Conservation (phyloP, 2,329 filamentous ascomycete genomes). For the Aquanectria penicillioides region DNA sequence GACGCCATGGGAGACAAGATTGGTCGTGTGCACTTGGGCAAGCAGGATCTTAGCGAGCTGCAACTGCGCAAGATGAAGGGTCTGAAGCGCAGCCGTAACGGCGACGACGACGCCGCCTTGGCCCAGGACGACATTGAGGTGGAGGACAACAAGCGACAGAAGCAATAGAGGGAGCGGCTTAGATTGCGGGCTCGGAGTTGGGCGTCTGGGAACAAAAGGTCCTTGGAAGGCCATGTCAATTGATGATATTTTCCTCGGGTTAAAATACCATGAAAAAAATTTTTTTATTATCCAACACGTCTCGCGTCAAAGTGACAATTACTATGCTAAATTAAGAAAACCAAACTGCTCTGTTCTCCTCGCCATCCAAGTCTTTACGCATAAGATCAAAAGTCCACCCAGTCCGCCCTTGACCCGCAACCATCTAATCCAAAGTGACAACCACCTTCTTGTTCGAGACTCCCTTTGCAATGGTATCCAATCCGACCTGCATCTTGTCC, state of each 20-base stretch:
- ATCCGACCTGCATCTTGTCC: constrained; percentile 12
- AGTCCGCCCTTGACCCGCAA: no score
- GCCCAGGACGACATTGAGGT: constrained; percentile 55
- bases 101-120: constrained; percentile 59
- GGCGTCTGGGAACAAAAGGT: constrained; percentile 46
- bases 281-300: constrained; percentile 11
- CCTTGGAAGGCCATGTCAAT: constrained; percentile 39
- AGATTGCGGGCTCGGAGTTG: constrained; percentile 42
- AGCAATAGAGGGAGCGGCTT: constrained; percentile 39
- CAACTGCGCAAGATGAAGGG: constrained; percentile 99
- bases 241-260: constrained; percentile 35
- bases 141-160: constrained; percentile 52
- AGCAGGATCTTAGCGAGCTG: constrained; percentile 85
- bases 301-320: constrained; percentile 7
- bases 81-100: constrained; percentile 82
- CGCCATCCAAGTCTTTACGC: no score
- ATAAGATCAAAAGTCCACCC: no score
- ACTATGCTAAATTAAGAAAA: neutral
- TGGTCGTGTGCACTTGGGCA: constrained; percentile 89
- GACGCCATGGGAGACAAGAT: constrained; percentile 97
- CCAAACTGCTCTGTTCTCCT: no score
- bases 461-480: constrained; percentile 5
- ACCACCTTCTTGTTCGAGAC: constrained; percentile 20
- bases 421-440: constrained; percentile 8
- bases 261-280: constrained; percentile 11